Evolutionary conservation across 495 filamentous ascomycete genomes (phyloP).

Genomic region (Hyaloscypha hepaticicola): DNA sequence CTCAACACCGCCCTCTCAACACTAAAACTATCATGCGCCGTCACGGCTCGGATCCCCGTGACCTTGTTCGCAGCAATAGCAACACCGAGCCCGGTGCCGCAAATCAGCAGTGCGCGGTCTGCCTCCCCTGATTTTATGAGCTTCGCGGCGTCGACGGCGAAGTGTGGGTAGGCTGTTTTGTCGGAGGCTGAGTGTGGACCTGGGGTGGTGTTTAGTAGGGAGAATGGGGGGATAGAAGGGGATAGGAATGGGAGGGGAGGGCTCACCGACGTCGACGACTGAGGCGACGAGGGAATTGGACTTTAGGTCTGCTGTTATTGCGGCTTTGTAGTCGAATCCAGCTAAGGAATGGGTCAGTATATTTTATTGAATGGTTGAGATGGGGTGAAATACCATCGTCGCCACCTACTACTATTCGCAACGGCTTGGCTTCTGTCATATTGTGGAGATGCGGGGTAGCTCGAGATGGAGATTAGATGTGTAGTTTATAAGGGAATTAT

Average conservation of each 20-base stretch:
- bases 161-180: conserved; percentile 82
- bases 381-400: conserved; percentile 19
- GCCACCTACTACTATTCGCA: conserved; percentile 33
- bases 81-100: conserved; percentile 82
- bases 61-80: conserved; percentile 88
- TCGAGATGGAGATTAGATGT: not conserved
- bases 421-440: conserved; percentile 15
- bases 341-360: conserved; percentile 53
- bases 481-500: no score
- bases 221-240: conserved; percentile 55
- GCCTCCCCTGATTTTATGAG: conserved; percentile 65
- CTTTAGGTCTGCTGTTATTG: conserved; percentile 71
- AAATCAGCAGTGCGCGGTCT: conserved; percentile 82
- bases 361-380: conserved; percentile 4
- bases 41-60: conserved; percentile 79
- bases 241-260: conserved; percentile 35
- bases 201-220: conserved; percentile 60
- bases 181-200: conserved; percentile 55
- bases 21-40: conserved; percentile 81
- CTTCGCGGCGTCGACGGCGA: conserved; percentile 66
- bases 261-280: conserved; percentile 62
- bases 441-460: conserved; percentile 17
- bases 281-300: conserved; percentile 63
- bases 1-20: conserved; percentile 80
- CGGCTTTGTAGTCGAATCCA: conserved; percentile 75